phyloP scores from a whole-genome alignment of 305 asterid genomes.

The Fraxinus sp. region DNA sequence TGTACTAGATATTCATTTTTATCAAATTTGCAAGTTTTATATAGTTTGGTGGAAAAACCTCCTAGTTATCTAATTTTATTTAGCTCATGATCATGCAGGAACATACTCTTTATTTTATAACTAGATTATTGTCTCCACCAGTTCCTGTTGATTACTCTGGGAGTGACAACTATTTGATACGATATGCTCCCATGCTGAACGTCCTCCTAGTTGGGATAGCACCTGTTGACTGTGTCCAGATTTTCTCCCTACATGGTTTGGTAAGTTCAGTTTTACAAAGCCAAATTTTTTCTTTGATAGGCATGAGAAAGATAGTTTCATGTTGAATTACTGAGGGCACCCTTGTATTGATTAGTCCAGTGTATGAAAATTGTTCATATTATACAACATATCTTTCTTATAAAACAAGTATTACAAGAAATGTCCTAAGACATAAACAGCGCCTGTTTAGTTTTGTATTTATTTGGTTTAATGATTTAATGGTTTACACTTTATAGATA shows the following conservation, averaged over 20 bases:
- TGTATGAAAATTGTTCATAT: neutral
- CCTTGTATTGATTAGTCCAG: neutral
- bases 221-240: conserved; percentile 89
- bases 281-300: neutral
- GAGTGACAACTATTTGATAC: conserved; percentile 74
- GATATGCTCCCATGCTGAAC: conserved; percentile 84
- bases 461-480: neutral
- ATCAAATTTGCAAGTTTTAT: neutral
- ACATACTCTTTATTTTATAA: conserved; percentile 73
- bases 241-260: conserved; percentile 95
- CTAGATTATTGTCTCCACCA: conserved; percentile 87
- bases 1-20: neutral
- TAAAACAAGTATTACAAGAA: neutral
- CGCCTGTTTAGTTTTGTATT: neutral
- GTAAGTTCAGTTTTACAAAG: conserved; percentile 39
- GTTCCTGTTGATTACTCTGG: conserved; percentile 61
- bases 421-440: neutral
- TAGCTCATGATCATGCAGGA: conserved; percentile 58
- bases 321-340: conserved; percentile 10
- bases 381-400: neutral
- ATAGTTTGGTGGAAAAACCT: neutral
- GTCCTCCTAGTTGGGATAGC: conserved; percentile 89
- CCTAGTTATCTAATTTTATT: conserved; percentile 21
- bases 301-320: neutral
- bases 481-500: neutral